Conservation (phyloP, 352 stramenopile genomes). For the Blastocystis sp. region DNA sequence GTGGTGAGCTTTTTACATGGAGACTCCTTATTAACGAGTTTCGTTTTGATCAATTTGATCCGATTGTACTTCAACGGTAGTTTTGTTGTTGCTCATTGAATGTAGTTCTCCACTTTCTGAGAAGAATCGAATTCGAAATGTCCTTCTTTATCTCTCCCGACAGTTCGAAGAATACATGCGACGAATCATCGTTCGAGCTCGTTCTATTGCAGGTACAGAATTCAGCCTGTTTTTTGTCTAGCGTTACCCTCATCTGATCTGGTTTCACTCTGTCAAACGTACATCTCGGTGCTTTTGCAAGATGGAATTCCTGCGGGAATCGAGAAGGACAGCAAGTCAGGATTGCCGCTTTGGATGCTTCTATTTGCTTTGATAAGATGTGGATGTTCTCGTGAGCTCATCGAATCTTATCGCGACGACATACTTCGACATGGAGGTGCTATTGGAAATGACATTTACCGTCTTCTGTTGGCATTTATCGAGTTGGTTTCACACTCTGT, state of each 20-base stretch:
- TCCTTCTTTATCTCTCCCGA: not conserved
- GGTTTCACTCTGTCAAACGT: not conserved
- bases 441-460: not conserved
- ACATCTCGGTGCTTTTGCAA: not conserved
- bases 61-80: not conserved
- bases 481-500: not conserved
- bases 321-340: not conserved
- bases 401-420: not conserved
- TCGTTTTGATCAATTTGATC: not conserved
- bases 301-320: not conserved
- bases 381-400: not conserved
- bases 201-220: not conserved
- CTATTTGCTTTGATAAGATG: not conserved
- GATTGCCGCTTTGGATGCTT: not conserved
- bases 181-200: not conserved
- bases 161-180: constrained; percentile 36
- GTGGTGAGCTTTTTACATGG: constrained; percentile 20
- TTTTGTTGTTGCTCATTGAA: not conserved
- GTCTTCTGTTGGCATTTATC: not conserved
- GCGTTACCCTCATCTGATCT: not conserved
- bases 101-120: not conserved
- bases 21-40: not conserved
- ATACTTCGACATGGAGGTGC: constrained; percentile 15
- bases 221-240: not conserved
- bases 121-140: not conserved